Evolutionary conservation across 2,329 filamentous ascomycete species (phyloP).

Genomic region (Aspergillus sp.): DNA sequence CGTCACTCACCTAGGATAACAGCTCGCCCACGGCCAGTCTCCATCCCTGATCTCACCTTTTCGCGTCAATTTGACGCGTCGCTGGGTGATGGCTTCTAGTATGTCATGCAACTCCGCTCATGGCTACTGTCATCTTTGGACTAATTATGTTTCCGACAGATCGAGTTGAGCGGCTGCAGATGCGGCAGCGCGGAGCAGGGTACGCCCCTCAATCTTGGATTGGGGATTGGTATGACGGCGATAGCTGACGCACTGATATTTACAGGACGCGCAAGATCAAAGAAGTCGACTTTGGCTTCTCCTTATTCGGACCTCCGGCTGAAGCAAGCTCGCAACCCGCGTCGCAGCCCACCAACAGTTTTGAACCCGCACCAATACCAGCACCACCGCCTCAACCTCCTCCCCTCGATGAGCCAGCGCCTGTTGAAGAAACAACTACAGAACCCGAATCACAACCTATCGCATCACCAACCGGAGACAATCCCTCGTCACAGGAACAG

Average conservation of each 20-base stretch:
- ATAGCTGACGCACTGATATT: slow-evolving; percentile 5
- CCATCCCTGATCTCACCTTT: slow-evolving; percentile 5
- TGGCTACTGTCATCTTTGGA: neutral
- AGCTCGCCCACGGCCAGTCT: slow-evolving; percentile 1
- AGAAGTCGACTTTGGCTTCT: slow-evolving; percentile 57
- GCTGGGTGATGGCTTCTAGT: slow-evolving; percentile 45
- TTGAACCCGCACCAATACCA: slow-evolving; percentile 22
- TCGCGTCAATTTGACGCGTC: slow-evolving; percentile 36
- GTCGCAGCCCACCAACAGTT: slow-evolving; percentile 29
- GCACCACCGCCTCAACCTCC: slow-evolving; percentile 26
- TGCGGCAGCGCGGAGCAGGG: slow-evolving; percentile 63
- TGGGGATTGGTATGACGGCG: slow-evolving; percentile 25
- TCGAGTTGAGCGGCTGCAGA: slow-evolving; percentile 59
- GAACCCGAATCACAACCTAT: slow-evolving; percentile 17
- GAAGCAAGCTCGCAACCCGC: slow-evolving; percentile 29
- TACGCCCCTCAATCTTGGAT: slow-evolving; percentile 42
- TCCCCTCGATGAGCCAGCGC: slow-evolving; percentile 22
- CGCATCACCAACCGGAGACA: slow-evolving; percentile 18
- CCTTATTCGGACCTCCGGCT: slow-evolving; percentile 38
- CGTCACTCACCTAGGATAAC: slow-evolving; percentile 17
- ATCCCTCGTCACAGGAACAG: slow-evolving; percentile 20
- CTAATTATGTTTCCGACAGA: slow-evolving; percentile 37
- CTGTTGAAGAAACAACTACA: slow-evolving; percentile 22
- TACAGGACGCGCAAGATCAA: slow-evolving; percentile 52
- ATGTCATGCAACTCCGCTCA: slow-evolving; percentile 20